Conservation (phyloP, 1,284 basidiomycete genomes). For the Ganoderma lingzhi region DNA sequence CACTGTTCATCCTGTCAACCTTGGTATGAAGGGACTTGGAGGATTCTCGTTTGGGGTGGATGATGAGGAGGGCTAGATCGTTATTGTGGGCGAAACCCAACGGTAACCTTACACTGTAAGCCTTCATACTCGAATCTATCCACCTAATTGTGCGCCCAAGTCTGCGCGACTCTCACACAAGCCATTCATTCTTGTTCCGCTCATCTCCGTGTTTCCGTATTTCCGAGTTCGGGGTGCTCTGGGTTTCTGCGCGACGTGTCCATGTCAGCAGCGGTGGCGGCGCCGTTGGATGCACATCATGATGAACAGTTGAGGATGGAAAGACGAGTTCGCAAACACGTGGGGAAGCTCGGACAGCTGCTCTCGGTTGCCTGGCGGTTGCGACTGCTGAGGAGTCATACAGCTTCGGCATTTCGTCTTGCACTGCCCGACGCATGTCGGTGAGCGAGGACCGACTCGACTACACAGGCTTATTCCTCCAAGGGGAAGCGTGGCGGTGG, state of each 20-base stretch:
- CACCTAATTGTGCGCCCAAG: slow-evolving; percentile 14
- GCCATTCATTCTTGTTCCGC: background rate
- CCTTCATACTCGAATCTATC: background rate
- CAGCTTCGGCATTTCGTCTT: slow-evolving; percentile 6
- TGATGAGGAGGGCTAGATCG: background rate
- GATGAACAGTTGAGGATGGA: slow-evolving; percentile 27
- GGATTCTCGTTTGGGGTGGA: background rate
- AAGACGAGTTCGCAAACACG: slow-evolving; percentile 4
- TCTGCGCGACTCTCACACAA: slow-evolving; percentile 1
- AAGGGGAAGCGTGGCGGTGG: slow-evolving; percentile 29
- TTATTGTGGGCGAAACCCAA: slow-evolving; percentile 6
- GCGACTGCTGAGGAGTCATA: slow-evolving; percentile 8
- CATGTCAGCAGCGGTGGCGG: slow-evolving; percentile 22
- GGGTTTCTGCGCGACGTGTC: slow-evolving; percentile 6
- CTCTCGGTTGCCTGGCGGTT: slow-evolving; percentile 2
- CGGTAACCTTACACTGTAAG: background rate
- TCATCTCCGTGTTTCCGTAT: slow-evolving; percentile 5
- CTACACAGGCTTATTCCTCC: slow-evolving; percentile 33
- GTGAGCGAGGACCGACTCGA: slow-evolving; percentile 24
- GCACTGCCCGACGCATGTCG: slow-evolving; percentile 1
- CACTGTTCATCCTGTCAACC: background rate
- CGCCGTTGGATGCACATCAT: slow-evolving; percentile 25
- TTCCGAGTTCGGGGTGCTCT: slow-evolving; percentile 3
- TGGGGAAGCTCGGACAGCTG: slow-evolving; percentile 10
- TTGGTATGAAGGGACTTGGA: background rate